Evolutionary conservation across 2,329 filamentous ascomycete species (phyloP).

Genomic region (Pestalotiopsis sp.): DNA sequence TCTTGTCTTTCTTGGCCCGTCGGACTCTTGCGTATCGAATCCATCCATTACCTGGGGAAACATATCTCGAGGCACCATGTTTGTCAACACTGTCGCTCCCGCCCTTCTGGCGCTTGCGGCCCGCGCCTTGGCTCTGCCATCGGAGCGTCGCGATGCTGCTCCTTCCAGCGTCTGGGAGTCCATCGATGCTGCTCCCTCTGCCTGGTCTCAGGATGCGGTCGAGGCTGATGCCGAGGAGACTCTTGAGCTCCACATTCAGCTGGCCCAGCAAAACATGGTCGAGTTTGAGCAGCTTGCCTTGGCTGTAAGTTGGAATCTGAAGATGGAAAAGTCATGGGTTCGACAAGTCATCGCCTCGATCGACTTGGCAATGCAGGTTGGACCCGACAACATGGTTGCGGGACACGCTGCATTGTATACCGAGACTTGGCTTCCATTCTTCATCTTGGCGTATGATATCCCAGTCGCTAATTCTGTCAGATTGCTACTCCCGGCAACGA

Average conservation of each 20-base stretch:
- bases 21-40: background rate
- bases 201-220: background rate
- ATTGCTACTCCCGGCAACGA: slow-evolving; percentile 12
- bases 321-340: background rate
- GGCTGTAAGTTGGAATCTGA: background rate
- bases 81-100: slow-evolving; percentile 1
- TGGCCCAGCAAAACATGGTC: slow-evolving; percentile 9
- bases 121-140: slow-evolving; percentile 8
- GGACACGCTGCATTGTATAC: background rate
- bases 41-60: background rate
- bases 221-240: background rate
- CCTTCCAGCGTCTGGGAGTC: slow-evolving; percentile 9
- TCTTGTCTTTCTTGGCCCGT: slow-evolving; percentile 9
- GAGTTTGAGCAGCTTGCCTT: slow-evolving; percentile 4
- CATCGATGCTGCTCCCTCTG: background rate
- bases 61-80: slow-evolving; percentile 4
- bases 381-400: background rate
- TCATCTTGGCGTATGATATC: background rate
- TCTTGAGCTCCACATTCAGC: slow-evolving; percentile 9
- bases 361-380: background rate
- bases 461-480: background rate
- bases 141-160: background rate
- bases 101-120: slow-evolving; percentile 11
- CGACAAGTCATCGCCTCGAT: background rate
- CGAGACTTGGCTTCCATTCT: background rate